These are phyloP conservation scores for Papiliotrema nemorosa DNA, from an alignment of 1,284 basidiomycete species.

Conservation along the genomic window DNA sequence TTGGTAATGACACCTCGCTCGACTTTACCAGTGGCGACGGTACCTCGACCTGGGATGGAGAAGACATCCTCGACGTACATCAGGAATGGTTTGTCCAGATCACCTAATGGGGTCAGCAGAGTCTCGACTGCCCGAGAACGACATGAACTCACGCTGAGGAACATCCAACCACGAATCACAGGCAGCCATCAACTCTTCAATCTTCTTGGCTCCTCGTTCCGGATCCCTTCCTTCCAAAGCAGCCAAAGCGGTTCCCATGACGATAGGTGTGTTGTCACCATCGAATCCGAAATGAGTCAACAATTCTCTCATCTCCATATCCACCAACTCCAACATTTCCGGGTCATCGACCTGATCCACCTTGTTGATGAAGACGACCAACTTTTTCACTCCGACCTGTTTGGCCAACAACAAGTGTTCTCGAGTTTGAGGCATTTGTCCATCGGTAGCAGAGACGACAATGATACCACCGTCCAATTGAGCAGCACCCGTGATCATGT, in stretches of 20 bases:
- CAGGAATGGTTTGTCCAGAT: slow-evolving; percentile 97
- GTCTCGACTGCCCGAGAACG: not conserved
- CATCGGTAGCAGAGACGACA: slow-evolving; percentile 97
- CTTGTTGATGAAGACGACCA: slow-evolving; percentile 97
- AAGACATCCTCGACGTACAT: slow-evolving; percentile 97
- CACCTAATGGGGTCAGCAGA: slow-evolving; percentile 56
- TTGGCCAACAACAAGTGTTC: slow-evolving; percentile 96
- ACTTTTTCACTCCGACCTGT: slow-evolving; percentile 97
- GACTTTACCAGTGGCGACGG: slow-evolving; percentile 95
- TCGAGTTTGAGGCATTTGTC: slow-evolving; percentile 99
- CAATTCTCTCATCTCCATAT: slow-evolving; percentile 99
- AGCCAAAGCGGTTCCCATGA: slow-evolving; percentile 94
- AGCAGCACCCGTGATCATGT: slow-evolving; percentile 99
- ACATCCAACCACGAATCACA: slow-evolving; percentile 96
- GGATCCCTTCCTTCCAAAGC: slow-evolving; percentile 81
- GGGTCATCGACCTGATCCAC: slow-evolving; percentile 94
- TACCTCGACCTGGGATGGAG: slow-evolving; percentile 97
- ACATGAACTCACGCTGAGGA: slow-evolving; percentile 68
- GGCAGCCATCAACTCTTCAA: slow-evolving; percentile 77
- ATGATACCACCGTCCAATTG: slow-evolving; percentile 99
- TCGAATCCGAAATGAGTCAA: slow-evolving; percentile 90
- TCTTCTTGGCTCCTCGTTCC: slow-evolving; percentile 77
- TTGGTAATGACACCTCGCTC: slow-evolving; percentile 93
- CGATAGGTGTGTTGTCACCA: slow-evolving; percentile 93
- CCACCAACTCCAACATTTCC: slow-evolving; percentile 98